Conservation (phyloP, 176 grass and related monocot species). For the Puccinellia tenuiflora region DNA sequence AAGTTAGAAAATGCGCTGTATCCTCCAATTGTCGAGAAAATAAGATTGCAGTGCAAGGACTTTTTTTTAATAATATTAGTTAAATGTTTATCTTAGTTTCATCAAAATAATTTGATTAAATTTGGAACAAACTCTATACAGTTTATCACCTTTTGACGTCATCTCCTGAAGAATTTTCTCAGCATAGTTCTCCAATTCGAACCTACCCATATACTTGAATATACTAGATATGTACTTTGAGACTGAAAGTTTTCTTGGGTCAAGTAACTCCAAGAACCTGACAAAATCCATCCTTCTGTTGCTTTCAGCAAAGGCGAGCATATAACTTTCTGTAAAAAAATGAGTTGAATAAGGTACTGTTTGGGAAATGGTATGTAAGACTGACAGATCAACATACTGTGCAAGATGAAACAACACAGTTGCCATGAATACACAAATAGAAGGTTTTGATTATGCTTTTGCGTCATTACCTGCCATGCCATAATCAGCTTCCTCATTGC, state of each 20-base stretch:
- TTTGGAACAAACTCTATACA: neutral
- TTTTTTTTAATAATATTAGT: neutral
- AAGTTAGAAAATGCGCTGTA: neutral
- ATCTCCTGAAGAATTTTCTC: slow-evolving; percentile 66
- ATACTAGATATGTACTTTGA: slow-evolving; percentile 58
- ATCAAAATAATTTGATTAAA: slow-evolving; percentile 16
- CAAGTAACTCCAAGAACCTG: slow-evolving; percentile 57
- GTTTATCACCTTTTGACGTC: slow-evolving; percentile 52
- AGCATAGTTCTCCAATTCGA: slow-evolving; percentile 45
- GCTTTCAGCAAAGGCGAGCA: slow-evolving; percentile 91
- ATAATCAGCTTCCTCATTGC: slow-evolving; percentile 37
- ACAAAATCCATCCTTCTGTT: slow-evolving; percentile 57
- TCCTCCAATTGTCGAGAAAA: slow-evolving; percentile 5
- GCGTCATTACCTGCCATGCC: slow-evolving; percentile 50
- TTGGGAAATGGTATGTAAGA: slow-evolving; percentile 5
- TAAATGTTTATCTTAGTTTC: neutral
- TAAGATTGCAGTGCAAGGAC: neutral
- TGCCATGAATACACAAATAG: neutral
- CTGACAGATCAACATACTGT: neutral
- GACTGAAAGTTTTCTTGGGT: slow-evolving; percentile 50
- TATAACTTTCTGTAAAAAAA: slow-evolving; percentile 69
- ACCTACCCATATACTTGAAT: slow-evolving; percentile 66
- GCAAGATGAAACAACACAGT: slow-evolving; percentile 14
- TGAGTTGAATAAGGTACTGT: neutral
- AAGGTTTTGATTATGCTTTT: slow-evolving; percentile 14